Base-by-base conservation (phyloP, 1,284 basidiomycete genomes). In the Chalciporus piperatoides region DNA sequence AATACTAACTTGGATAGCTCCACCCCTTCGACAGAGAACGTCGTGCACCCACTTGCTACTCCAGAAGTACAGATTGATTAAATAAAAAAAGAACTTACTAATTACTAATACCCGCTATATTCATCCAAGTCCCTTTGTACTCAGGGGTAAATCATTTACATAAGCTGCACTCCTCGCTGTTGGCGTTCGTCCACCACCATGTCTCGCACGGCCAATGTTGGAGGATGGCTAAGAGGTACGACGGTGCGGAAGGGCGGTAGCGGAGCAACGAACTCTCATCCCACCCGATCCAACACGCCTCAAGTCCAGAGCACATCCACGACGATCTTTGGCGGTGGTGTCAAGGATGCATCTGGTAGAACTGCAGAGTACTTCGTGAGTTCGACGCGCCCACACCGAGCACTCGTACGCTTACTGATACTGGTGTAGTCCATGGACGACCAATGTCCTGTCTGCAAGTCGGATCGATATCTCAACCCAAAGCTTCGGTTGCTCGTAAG, bases 391-490 rank as follows among this genome's bases (percentile, higher is more conserved):
- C 3, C 12, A 7, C 27, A 15, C 33, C 23, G 43, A 14, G 15
- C 54, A 8, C 14, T 38, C 49, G 2, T 41, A 48, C 28, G 24
- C 37, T 41, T 49, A 41, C 51, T 54, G 43, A 59, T 44, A 32
- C 46, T 25, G 36, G 21, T 53, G 17, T 48, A 94, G 92, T 89
- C 89, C 30, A 90, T 90, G 76, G 85, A 92, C 50, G 97, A 99
- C 70, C 86, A 92, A 65, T 99, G 97, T 73, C 96, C 97, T 1
- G 86, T 97, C 7, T 99, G 97, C 78, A 93, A 94, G 70, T 96
- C 92, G 32, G 97, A 99, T 66, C 77, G 97, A 50, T 98, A 97
- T 67, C 76, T 98, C 54, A 97, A 98, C 63, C 93, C 94, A 12
- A 93, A 94, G 61, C 76, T 99, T 23, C 84, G 96, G 37, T 76